Evolutionary conservation across 352 stramenopile genomes (phyloP).

Genomic region (Pythium oligandrum): DNA sequence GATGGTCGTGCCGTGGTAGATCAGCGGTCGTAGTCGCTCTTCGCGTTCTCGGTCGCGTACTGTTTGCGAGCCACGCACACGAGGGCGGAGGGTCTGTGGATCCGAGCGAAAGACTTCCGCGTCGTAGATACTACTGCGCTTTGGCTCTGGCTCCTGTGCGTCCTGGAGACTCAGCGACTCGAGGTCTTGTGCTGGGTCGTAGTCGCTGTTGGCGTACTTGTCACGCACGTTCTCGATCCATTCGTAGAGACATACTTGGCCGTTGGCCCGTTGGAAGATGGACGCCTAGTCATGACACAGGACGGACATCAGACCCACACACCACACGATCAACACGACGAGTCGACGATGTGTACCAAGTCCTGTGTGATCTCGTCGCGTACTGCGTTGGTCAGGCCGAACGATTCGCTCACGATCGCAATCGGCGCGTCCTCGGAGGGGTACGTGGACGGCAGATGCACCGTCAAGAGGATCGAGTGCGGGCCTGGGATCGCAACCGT

Average conservation of each 20-base stretch:
- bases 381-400: constrained; percentile 67
- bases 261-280: constrained; percentile 67
- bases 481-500: constrained; percentile 52
- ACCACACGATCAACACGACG: not conserved
- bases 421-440: constrained; percentile 63
- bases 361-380: constrained; percentile 37
- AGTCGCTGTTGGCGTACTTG: constrained; percentile 47
- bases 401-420: constrained; percentile 78
- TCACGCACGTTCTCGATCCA: constrained; percentile 83
- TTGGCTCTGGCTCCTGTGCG: not conserved
- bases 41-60: constrained; percentile 58
- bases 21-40: constrained; percentile 38
- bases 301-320: not conserved
- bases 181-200: constrained; percentile 15
- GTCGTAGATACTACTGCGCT: constrained; percentile 10
- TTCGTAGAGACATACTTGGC: constrained; percentile 83
- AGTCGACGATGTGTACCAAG: not conserved
- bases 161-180: constrained; percentile 1
- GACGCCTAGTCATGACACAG: constrained; percentile 14
- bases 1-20: constrained; percentile 64
- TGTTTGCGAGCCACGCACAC: constrained; percentile 53
- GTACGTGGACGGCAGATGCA: constrained; percentile 72
- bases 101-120: constrained; percentile 41
- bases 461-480: constrained; percentile 59
- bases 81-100: constrained; percentile 52